Conservation (phyloP, 2,329 filamentous ascomycete genomes). For the Ophiostoma quercus region DNA sequence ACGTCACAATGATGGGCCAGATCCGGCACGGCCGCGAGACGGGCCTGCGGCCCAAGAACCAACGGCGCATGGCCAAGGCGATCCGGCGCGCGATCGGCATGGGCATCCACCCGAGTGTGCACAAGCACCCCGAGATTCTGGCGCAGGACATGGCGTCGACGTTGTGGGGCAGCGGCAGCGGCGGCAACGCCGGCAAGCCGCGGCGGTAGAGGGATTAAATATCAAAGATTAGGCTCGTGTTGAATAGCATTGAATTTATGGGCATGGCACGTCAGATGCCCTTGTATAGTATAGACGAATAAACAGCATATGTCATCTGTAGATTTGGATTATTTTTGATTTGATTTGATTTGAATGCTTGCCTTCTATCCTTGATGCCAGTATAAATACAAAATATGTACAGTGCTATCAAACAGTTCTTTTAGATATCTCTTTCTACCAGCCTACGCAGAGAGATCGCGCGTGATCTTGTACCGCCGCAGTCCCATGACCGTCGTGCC, state of each 20-base stretch:
- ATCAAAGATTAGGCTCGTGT: neutral
- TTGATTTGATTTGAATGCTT: neutral
- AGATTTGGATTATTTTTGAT: neutral
- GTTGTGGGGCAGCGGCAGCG: neutral
- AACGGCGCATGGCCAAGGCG: slow-evolving; percentile 88
- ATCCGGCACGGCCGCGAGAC: slow-evolving; percentile 74
- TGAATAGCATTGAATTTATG: neutral
- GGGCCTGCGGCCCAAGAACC: slow-evolving; percentile 79
- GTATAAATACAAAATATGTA: slow-evolving; percentile 7
- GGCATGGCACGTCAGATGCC: neutral
- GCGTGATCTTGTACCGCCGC: slow-evolving; percentile 46
- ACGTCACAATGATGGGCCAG: slow-evolving; percentile 75
- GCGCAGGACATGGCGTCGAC: slow-evolving; percentile 35
- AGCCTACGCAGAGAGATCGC: slow-evolving; percentile 32
- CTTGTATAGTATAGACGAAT: neutral
- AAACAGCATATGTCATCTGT: neutral
- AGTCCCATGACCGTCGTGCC: slow-evolving; percentile 42
- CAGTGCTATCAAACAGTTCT: slow-evolving; percentile 1
- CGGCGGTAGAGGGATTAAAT: neutral
- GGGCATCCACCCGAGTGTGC: slow-evolving; percentile 85
- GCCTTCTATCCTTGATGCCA: neutral
- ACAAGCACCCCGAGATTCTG: slow-evolving; percentile 75
- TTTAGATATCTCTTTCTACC: neutral
- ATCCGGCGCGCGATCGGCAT: slow-evolving; percentile 83
- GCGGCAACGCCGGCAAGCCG: neutral